Base-by-base conservation (phyloP, 208 protist species). In the Angomonas deanei region DNA sequence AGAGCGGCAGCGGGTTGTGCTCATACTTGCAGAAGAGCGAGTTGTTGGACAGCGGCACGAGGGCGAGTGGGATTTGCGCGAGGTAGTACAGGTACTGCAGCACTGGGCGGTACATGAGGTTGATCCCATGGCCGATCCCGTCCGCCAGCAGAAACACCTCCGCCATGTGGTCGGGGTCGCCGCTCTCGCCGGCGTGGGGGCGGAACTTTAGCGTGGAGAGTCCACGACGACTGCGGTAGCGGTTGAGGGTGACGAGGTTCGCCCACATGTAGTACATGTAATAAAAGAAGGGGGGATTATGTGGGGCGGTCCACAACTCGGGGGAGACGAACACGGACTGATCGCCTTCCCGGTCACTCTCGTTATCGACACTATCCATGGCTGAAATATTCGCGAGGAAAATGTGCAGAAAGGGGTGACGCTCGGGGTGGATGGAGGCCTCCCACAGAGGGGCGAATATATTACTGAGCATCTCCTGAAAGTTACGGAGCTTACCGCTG, bases 21-120 rank as follows among this genome's bases (percentile, higher is more conserved):
- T 77, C 26, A 70, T 99, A 99, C 24, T 88, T 74, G 39, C 98
- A 87, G 75, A 99, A 99, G 23, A 99, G 88, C 3, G 88, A 80
- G 84, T 99, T 99, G 82, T 99, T 99, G 68, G 88, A 98, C 26
- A 99, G 80, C 31, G 98, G 98, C 60, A 97, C 97, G 26, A 99
- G 80, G 19, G 95, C 94, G 8, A 99, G 80, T 21, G 97, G 97
- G 56, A 99, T 92, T 81, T 99, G 98, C 17, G 72, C 68, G 2
- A 99, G 78, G 71, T 99, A 99, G 74, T 98, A 99, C 27, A 99
- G 80, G 70, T 99, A 99, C 85, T 99, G 90, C 39, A 99, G 71
- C 23, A 92, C 82, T 0, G 98, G 93, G 17, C 75, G 75, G 33
- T 97, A 79, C 50, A 82, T 70, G 5, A 99, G 87, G 52, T 95